These are phyloP conservation scores for Crithidia bombi DNA, from an alignment of 208 protist species.

Conservation along the genomic window DNA sequence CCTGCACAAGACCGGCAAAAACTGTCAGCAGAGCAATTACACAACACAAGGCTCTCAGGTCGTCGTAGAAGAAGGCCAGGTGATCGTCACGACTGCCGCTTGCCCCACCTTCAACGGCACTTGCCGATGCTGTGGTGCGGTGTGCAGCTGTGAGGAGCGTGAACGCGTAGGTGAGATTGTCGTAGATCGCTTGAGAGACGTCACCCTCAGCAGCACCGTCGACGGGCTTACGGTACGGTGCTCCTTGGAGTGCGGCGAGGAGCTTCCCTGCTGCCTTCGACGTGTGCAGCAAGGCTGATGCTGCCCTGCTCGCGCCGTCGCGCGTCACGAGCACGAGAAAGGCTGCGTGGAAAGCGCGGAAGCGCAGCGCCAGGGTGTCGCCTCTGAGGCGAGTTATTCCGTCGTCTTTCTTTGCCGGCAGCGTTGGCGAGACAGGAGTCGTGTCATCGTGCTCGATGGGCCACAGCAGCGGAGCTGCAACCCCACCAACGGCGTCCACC, in stretches of 20 bases:
- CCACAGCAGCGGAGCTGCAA: constrained; percentile 19
- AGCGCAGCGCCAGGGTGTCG: constrained; percentile 21
- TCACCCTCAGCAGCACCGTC: background rate
- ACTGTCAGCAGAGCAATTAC: constrained; percentile 23
- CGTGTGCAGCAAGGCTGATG: background rate
- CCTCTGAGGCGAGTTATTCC: background rate
- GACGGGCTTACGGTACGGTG: background rate
- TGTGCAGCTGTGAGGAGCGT: background rate
- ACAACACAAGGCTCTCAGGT: constrained; percentile 30
- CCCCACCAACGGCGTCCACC: constrained; percentile 22
- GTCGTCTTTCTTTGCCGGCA: background rate
- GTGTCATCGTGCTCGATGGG: background rate
- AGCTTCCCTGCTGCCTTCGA: background rate
- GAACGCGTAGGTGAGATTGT: background rate
- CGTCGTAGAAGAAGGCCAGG: constrained; percentile 15
- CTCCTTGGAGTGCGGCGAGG: background rate
- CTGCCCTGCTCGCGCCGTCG: background rate
- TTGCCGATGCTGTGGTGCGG: background rate
- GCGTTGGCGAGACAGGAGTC: background rate
- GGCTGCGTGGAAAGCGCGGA: constrained; percentile 15
- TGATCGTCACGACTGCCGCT: background rate
- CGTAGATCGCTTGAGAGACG: background rate
- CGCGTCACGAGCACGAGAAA: constrained; percentile 18
- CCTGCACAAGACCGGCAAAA: constrained; percentile 44
- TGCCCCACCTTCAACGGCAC: background rate